Evolutionary conservation across 768 basidiomycete species (phyloP).

Genomic region (Porphyrellus cyaneotinctus): DNA sequence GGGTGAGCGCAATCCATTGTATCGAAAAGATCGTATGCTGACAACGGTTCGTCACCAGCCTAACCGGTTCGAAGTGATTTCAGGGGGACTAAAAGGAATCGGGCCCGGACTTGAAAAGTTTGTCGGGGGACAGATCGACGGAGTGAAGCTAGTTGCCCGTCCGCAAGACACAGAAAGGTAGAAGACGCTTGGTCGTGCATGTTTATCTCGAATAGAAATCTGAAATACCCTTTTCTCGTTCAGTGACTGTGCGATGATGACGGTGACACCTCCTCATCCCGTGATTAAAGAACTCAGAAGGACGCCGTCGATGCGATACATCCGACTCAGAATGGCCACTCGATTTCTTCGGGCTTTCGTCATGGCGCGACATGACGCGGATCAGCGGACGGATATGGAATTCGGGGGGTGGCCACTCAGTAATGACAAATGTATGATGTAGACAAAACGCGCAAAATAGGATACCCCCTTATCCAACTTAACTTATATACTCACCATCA

Average conservation of each 20-base stretch:
- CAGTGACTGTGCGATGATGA: slow-evolving; percentile 23
- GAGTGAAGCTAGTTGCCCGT: slow-evolving; percentile 40
- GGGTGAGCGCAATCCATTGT: slow-evolving; percentile 15
- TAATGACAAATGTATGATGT: slow-evolving; percentile 23
- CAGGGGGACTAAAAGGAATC: slow-evolving; percentile 42
- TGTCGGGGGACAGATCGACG: slow-evolving; percentile 39
- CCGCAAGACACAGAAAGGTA: slow-evolving; percentile 43
- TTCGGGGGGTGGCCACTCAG: slow-evolving; percentile 30
- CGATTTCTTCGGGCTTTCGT: slow-evolving; percentile 30
- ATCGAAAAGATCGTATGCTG: not conserved
- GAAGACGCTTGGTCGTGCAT: slow-evolving; percentile 19
- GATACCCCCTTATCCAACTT: slow-evolving; percentile 1
- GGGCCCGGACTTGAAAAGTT: slow-evolving; percentile 39
- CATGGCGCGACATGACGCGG: slow-evolving; percentile 28
- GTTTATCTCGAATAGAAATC: slow-evolving; percentile 23
- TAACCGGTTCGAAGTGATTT: slow-evolving; percentile 39
- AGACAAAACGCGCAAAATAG: slow-evolving; percentile 8
- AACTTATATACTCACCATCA: slow-evolving; percentile 12
- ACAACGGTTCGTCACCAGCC: slow-evolving; percentile 31
- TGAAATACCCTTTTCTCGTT: slow-evolving; percentile 17
- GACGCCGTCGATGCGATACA: slow-evolving; percentile 31
- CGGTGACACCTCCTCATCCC: slow-evolving; percentile 15
- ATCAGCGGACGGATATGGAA: slow-evolving; percentile 26
- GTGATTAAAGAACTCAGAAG: slow-evolving; percentile 25
- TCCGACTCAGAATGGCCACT: slow-evolving; percentile 29